Base-by-base conservation (phyloP, 2,329 filamentous ascomycete species). In the Hypoxylon sp. region DNA sequence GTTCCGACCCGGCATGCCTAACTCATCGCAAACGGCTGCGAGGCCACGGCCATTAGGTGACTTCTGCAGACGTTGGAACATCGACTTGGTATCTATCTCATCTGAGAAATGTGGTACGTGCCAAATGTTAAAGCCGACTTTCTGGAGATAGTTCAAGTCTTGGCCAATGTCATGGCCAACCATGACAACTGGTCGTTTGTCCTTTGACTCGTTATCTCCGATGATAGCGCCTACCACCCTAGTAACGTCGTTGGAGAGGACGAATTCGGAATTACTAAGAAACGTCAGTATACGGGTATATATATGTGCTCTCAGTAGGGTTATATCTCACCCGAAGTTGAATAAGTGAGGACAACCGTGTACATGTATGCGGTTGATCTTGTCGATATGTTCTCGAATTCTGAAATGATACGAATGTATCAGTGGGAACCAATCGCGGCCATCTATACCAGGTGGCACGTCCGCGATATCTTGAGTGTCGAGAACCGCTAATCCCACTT, bases 401-500 rank as follows among this genome's bases (percentile, higher is more conserved):
- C 92, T 88, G 67, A 97, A 88, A 78, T 99, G 96, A 27, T 91
- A 87, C 11, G 87, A 88, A 31, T 87, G 82, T 70, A 98, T 91
- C 55, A 85, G 79, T 0, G 82, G 73, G 70, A 88, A 87, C 94
- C 94, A 98, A 39, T 89, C 84, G 44, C 81, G 73, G 2, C 90
- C 93, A 27, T 82, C 79, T 2, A 81, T 74, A 0, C 92, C 92
- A 2, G 92, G 92, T 0, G 87, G 74, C 0, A 89, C 68, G 6
- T 78, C 80, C 0, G 80, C 73, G 21, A 93, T 76, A 39, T 86
- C 79, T 3, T 79, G 73, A 0, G 92, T 94, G 77, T 98, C 94
- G 0, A 98, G 83, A 2, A 91, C 90, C 1, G 93, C 91, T 44
- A 99, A 84, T 0, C 96, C 96, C 42, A 99, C 85, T 79, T 99